These are phyloP conservation scores for Aeminium ludgeri DNA, from an alignment of 495 filamentous ascomycete genomes.

Conservation along the genomic window DNA sequence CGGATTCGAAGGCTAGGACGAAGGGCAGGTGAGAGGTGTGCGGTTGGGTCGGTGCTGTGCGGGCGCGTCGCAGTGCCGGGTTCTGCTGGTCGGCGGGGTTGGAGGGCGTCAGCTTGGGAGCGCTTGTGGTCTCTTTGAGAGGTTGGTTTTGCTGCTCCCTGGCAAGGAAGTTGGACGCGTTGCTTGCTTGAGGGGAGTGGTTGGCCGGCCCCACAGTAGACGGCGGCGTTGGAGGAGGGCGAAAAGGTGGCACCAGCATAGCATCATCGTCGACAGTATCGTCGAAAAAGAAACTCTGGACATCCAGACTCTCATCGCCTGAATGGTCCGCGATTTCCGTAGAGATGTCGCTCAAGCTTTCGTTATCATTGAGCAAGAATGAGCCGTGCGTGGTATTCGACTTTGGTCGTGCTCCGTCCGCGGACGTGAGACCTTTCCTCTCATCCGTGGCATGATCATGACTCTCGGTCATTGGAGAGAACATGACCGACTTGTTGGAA, in stretches of 20 bases:
- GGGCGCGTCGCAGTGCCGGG: not conserved
- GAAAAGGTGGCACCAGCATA: constrained; percentile 47
- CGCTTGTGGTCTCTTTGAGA: constrained; percentile 13
- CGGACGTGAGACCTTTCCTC: too few relatives aligned
- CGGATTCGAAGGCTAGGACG: constrained; percentile 77
- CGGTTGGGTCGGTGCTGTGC: constrained; percentile 1
- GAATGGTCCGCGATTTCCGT: constrained; percentile 44
- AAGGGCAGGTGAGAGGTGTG: constrained; percentile 63
- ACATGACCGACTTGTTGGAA: too few relatives aligned
- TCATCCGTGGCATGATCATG: too few relatives aligned
- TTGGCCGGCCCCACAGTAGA: constrained; percentile 9
- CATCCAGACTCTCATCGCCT: constrained; percentile 18
- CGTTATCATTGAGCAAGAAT: constrained; percentile 50
- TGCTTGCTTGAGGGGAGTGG: not conserved
- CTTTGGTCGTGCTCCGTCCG: constrained; percentile 24
- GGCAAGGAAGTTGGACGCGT: not conserved
- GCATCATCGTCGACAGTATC: constrained; percentile 21
- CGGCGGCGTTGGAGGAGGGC: constrained; percentile 44
- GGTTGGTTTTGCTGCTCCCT: too few relatives aligned
- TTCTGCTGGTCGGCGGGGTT: constrained; percentile 4
- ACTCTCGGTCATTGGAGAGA: constrained; percentile 3
- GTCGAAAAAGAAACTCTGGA: constrained; percentile 28
- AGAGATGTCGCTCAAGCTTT: constrained; percentile 60
- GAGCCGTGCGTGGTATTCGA: constrained; percentile 30
- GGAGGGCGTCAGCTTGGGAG: constrained; percentile 12